Base-by-base conservation (phyloP, 2,329 filamentous ascomycete species). In the Biscogniauxia sp. region DNA sequence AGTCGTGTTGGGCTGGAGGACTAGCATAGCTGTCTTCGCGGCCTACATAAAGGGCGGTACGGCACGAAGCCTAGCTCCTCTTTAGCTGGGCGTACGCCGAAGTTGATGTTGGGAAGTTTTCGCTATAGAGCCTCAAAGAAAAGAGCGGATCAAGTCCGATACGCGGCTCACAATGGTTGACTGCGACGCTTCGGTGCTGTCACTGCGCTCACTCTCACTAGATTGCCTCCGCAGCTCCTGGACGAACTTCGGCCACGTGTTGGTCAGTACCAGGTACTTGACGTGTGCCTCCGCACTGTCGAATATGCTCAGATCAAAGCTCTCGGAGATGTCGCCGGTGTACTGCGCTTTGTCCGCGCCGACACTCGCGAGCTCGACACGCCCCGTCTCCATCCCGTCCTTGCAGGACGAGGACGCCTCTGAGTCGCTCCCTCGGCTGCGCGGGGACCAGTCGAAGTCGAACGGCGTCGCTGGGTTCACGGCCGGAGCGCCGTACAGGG, bases 201-300 rank as follows among this genome's bases (percentile, higher is more conserved):
- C 62, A n/a, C 68, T 71, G 8, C 65, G 60, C 19, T 63, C 54
- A 1, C 65, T 64, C 53, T 71, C 68, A 20, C 50, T 57, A 1
- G 69, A 70, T 2, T 62, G 63, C 20, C 67, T 58, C 13, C 63
- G 64, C 17, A 64, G 61, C 57, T 80, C 76, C 54, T 72, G 75
- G 50, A 84, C 78, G 66, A 82, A 86, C 68, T 83, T 84, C 28
- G 82, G 82, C 87, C 88, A 90, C 0, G 88, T 90, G 69, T 89
- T 89, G 15, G 86, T 88, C 61, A 89, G 75, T 2, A 90, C 86
- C 5, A 89, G 78, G 61, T 89, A 87, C 72, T 88, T 88, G 74
- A 90, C 83, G 66, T 80, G 82, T n/a, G 74, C 73, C 68, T 87
- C 80, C 0, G 86, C 84, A 3, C 75, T 78, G 66, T 88, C 85